Evolutionary conservation across 495 filamentous ascomycete species (phyloP).

Genomic region (Peziza echinospora): DNA sequence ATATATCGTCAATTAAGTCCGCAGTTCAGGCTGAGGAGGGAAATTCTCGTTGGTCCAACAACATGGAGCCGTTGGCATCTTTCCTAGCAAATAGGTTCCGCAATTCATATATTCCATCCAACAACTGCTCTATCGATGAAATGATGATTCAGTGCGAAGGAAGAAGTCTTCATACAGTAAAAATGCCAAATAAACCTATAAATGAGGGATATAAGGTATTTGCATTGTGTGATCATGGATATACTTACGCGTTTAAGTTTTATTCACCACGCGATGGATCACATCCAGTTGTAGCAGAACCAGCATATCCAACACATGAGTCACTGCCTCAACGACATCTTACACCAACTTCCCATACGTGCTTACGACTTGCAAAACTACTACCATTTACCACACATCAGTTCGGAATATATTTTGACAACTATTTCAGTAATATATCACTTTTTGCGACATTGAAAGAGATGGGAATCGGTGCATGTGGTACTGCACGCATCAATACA

Average conservation of each 20-base stretch:
- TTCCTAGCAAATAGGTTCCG: neutral
- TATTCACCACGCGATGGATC: neutral
- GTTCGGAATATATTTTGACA: neutral
- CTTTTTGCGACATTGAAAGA: neutral
- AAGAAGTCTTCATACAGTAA: constrained; percentile 1
- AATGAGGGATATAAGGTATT: no score
- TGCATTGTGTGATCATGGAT: no score
- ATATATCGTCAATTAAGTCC: no score
- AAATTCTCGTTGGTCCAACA: constrained; percentile 6
- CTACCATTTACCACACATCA: neutral
- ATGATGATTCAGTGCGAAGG: constrained; percentile 5
- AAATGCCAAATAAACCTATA: constrained; percentile 2
- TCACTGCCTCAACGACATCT: neutral
- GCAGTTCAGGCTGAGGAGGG: no score
- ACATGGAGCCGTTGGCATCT: constrained; percentile 5
- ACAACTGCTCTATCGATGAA: constrained; percentile 2
- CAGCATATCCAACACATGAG: neutral
- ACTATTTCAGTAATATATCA: neutral
- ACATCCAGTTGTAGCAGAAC: neutral
- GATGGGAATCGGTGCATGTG: neutral
- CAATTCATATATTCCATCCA: neutral
- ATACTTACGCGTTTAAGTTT: neutral
- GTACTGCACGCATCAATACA: neutral
- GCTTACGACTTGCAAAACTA: neutral
- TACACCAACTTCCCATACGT: neutral